Evolutionary conservation across 2,329 filamentous ascomycete genomes (phyloP), one percentile per base, ranked within the genome.

Genomic region (Fusarium torulosum): DNA sequence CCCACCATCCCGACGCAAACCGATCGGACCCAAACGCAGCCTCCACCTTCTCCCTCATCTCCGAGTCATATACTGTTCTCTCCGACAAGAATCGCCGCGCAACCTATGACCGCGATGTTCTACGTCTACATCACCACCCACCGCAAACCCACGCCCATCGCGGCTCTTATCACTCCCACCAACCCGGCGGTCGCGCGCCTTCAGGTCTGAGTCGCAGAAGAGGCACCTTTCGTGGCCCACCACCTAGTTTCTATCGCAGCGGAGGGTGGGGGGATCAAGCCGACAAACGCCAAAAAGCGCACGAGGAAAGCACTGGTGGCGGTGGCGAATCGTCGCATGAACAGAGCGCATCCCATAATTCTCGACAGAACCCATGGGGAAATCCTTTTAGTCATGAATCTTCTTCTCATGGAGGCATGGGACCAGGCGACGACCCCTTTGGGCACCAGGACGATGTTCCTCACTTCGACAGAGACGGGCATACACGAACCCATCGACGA

Each of bases 1-100:
- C 86, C 53, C 91, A 97, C 85, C 96, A 99, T 79, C 96, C 96
- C 1, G 96, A 99, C 84, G 89, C 90, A 76, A 96, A 98, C 83
- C 92, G 86, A 62, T 76, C 86, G 71, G 91, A 97, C 79, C 91
- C 92, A 6, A 76, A 81, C 59, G 91, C 94, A 65, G 84, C 89
- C 6, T 81, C 87, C 59, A 91, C 90, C 76, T 99, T 97, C 84
- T 88, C 94, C 78, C 86, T 88, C 71, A 91, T 97, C 76, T 91
- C 88, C 76, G 91, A 96, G 76, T 94, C 94, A 71, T 97, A 97
- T 83, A 84, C 88, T 59, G 79, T 91, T 43, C 91, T 97, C 59
- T 88, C 89, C 59, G 87, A 90, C 69, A 83, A 90, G 19, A 84
- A 88, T 20, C 94, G 93, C 75, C 93, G 94, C 74, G 85, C 88